These are phyloP conservation scores for Favolaschia claudopus DNA, from an alignment of 768 basidiomycete species.

Conservation along the genomic window DNA sequence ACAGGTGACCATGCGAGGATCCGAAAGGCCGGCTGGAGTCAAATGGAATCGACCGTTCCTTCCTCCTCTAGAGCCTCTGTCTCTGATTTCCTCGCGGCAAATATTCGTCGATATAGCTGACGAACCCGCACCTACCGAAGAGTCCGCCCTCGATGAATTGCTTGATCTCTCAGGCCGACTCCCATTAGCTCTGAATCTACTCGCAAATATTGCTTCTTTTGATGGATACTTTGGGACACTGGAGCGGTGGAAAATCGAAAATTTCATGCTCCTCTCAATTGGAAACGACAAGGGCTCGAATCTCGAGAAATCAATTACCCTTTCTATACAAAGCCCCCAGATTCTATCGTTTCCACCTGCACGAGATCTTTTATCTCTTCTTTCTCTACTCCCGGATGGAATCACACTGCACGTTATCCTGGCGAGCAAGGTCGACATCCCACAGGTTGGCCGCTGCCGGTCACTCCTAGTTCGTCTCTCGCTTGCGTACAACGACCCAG, in stretches of 20 bases:
- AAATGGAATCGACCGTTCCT: constrained; percentile 6
- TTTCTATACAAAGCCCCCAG: too few species aligned
- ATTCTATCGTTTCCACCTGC: too few species aligned
- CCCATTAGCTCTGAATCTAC: neutral
- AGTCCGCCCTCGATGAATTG: neutral
- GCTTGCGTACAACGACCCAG: too few species aligned
- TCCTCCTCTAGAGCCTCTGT: neutral
- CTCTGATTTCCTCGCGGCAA: neutral
- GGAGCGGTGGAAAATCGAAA: neutral
- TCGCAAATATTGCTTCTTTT: neutral
- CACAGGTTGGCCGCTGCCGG: too few species aligned
- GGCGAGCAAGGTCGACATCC: too few species aligned
- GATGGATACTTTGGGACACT: neutral
- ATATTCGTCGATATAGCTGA: neutral
- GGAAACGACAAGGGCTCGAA: neutral
- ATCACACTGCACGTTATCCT: too few species aligned
- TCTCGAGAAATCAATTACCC: neutral
- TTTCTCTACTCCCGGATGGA: too few species aligned
- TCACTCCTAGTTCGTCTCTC: too few species aligned
- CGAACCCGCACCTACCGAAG: neutral
- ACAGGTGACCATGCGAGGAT: constrained; percentile 2
- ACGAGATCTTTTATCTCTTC: too few species aligned
- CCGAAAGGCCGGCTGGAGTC: neutral
- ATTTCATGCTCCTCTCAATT: neutral
- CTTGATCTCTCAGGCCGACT: neutral